These are phyloP conservation scores for Cornus kousa DNA, from an alignment of 148 eudicot species.

Conservation along the genomic window DNA sequence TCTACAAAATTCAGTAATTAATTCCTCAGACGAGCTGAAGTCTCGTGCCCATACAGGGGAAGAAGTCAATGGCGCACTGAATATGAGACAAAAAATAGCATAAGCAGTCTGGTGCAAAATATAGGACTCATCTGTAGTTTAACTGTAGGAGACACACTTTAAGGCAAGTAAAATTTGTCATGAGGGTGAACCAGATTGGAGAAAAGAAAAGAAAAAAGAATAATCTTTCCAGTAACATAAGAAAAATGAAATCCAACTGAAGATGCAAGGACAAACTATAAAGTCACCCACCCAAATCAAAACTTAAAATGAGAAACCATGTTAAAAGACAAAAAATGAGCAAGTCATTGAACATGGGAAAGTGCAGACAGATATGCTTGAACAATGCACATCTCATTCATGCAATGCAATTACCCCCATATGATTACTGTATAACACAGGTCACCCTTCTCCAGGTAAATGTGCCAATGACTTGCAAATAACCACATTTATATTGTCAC, in stretches of 20 bases:
- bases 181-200: neutral
- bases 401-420: neutral
- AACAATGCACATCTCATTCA: neutral
- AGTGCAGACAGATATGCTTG: neutral
- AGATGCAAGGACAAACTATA: too few species aligned
- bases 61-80: constrained; percentile 91
- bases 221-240: too few species aligned
- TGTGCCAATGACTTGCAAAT: neutral
- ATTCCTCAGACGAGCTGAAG: constrained; percentile 84
- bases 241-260: too few species aligned
- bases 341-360: neutral
- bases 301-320: neutral
- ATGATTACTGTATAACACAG: neutral
- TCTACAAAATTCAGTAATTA: constrained; percentile 97
- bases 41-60: constrained; percentile 97
- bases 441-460: neutral
- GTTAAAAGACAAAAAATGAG: neutral
- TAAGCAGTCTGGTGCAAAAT: constrained; percentile 16
- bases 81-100: constrained; percentile 21
- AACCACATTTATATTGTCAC: neutral
- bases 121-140: neutral
- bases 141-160: neutral
- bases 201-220: too few species aligned
- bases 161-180: neutral
- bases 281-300: too few species aligned